Evolutionary conservation across 1,284 basidiomycete genomes (phyloP).

Genomic region (Trichosporon sp.): DNA sequence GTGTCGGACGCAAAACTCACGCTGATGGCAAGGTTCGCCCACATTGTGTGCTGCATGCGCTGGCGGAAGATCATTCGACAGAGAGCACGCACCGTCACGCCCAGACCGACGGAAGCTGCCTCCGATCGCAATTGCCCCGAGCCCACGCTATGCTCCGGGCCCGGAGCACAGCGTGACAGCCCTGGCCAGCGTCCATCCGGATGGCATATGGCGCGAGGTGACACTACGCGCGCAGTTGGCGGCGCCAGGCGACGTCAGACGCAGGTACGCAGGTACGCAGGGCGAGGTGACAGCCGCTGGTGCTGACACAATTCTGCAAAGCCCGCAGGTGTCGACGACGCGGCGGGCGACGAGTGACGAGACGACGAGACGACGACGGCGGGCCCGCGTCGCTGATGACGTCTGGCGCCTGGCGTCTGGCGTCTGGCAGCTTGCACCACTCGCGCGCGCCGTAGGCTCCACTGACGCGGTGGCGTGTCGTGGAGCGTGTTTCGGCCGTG

Average conservation of each 20-base stretch:
- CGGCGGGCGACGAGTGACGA: background rate
- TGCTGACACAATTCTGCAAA: background rate
- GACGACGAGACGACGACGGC: too few species aligned
- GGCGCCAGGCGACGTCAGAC: background rate
- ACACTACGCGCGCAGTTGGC: background rate
- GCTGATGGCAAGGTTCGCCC: background rate
- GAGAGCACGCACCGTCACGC: background rate
- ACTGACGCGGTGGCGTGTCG: background rate
- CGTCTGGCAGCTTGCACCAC: too few species aligned
- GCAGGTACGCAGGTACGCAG: too few species aligned
- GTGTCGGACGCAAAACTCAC: background rate
- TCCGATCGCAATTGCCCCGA: background rate
- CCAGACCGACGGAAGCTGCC: background rate
- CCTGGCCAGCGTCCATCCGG: too few species aligned
- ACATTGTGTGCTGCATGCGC: background rate
- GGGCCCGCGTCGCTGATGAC: background rate
- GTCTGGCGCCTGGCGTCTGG: background rate
- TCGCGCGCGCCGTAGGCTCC: background rate
- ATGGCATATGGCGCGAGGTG: too few species aligned
- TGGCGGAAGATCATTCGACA: background rate
- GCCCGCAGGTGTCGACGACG: background rate
- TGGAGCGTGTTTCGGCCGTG: background rate
- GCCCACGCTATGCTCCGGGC: background rate
- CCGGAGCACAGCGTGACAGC: too few species aligned
- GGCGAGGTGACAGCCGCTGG: background rate